Evolutionary conservation across 2,329 filamentous ascomycete species (phyloP).

Genomic region (Annulohypoxylon truncatum): DNA sequence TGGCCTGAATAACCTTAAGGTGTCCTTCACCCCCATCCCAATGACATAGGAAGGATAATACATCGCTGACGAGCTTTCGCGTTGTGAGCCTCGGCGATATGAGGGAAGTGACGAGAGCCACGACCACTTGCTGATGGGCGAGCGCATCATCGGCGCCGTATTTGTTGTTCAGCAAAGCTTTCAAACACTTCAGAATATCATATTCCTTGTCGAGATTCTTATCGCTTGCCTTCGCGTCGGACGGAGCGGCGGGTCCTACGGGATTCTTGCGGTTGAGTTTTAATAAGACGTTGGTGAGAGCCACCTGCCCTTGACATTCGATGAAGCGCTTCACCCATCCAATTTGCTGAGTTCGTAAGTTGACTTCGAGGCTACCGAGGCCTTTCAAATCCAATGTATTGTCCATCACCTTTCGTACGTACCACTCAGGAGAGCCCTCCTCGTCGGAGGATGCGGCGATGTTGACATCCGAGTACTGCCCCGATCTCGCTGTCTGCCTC

Average conservation of each 20-base stretch:
- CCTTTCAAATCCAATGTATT: slow-evolving; percentile 93
- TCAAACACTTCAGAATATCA: slow-evolving; percentile 97
- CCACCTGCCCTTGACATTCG: slow-evolving; percentile 96
- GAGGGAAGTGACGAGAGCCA: slow-evolving; percentile 86
- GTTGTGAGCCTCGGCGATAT: slow-evolving; percentile 91
- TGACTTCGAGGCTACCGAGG: slow-evolving; percentile 92
- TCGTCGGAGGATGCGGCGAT: slow-evolving; percentile 86
- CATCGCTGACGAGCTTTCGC: slow-evolving; percentile 93
- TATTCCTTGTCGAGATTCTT: slow-evolving; percentile 92
- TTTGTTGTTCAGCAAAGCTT: slow-evolving; percentile 99
- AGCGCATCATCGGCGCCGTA: slow-evolving; percentile 97
- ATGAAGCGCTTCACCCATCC: slow-evolving; percentile 97
- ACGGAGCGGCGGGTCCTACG: slow-evolving; percentile 74
- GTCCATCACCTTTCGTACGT: slow-evolving; percentile 96
- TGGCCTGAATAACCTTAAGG: slow-evolving; percentile 89
- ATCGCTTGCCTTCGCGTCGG: slow-evolving; percentile 69
- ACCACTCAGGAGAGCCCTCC: slow-evolving; percentile 97
- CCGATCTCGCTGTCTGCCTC: slow-evolving; percentile 77
- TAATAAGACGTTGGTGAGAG: slow-evolving; percentile 89
- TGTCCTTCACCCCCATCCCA: slow-evolving; percentile 91
- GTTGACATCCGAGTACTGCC: slow-evolving; percentile 75
- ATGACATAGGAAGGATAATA: slow-evolving; percentile 94
- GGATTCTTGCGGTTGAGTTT: slow-evolving; percentile 93
- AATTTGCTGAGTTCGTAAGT: slow-evolving; percentile 93
- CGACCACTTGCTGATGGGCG: slow-evolving; percentile 87